phyloP scores from a whole-genome alignment of 129 eudicot species.

The Lonicera japonica region DNA sequence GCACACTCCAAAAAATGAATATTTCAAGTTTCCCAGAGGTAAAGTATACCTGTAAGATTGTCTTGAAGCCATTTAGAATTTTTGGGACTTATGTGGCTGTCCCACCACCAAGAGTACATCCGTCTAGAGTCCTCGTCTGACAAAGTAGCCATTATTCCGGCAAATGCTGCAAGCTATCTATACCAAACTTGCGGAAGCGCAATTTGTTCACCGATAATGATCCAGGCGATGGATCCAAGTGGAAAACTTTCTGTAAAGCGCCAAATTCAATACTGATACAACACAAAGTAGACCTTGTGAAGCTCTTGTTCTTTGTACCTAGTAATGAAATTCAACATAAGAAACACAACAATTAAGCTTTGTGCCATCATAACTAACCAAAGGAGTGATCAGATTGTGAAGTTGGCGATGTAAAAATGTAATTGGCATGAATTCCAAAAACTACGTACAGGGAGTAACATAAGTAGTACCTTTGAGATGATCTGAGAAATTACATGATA shows the following conservation, averaged over 20 bases:
- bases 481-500: conserved; percentile 7
- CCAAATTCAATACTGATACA: conserved; percentile 10
- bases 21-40: not conserved
- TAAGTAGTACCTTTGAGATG: conserved; percentile 5
- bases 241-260: not conserved
- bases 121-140: conserved; percentile 44
- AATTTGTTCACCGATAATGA: not conserved
- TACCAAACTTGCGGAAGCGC: not conserved
- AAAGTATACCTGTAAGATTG: conserved; percentile 72
- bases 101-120: conserved; percentile 99
- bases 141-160: conserved; percentile 49
- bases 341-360: conserved; percentile 2
- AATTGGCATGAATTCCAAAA: not conserved
- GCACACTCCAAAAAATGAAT: not conserved
- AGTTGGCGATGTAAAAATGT: not conserved
- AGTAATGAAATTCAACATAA: conserved; percentile 11
- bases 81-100: conserved; percentile 94
- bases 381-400: conserved; percentile 1
- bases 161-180: conserved; percentile 1
- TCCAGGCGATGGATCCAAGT: not conserved
- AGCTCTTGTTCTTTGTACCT: conserved; percentile 10
- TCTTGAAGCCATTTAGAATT: conserved; percentile 97
- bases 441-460: conserved; percentile 2
- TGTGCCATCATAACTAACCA: not conserved
- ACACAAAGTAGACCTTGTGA: conserved; percentile 1